A percentile compares a stretch with the other conserved stretches of the same genome.
Evolutionary conservation across 352 stramenopile species (phyloP).

Genomic region (Phytophthora tubulina): DNA sequence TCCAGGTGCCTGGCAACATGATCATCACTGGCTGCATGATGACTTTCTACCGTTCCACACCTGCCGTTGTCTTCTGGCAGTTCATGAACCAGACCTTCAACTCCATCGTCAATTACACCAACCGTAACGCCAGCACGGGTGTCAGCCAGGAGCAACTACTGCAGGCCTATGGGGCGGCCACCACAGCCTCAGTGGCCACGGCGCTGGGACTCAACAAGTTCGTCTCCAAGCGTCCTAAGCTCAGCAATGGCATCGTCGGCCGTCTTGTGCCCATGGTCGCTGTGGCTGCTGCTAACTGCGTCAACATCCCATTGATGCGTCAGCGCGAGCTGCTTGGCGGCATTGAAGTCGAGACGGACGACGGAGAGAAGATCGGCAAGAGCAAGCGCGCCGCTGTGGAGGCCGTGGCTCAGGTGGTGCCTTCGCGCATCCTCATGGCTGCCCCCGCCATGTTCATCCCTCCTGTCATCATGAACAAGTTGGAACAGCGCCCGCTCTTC

Average conservation of each 20-base stretch:
- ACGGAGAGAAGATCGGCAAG: conserved; percentile 72
- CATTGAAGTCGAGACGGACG: conserved; percentile 79
- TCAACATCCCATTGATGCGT: conserved; percentile 93
- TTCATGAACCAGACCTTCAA: conserved; percentile 95
- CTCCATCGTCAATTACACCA: conserved; percentile 94
- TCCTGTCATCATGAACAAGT: conserved; percentile 83
- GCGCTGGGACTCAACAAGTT: conserved; percentile 83
- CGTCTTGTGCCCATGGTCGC: conserved; percentile 86
- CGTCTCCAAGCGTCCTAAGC: conserved; percentile 62
- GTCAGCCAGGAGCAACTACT: conserved; percentile 82
- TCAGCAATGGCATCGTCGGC: conserved; percentile 71
- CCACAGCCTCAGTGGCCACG: conserved; percentile 82
- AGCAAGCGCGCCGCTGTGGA: conserved; percentile 78
- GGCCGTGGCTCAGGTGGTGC: conserved; percentile 85
- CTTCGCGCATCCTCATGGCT: conserved; percentile 89
- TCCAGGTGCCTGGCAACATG: conserved; percentile 92
- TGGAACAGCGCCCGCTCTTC: conserved; percentile 73
- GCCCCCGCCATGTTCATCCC: conserved; percentile 88
- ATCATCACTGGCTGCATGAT: conserved; percentile 90
- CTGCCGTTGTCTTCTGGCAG: conserved; percentile 89
- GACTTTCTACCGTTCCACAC: conserved; percentile 86
- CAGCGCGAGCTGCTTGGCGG: conserved; percentile 87
- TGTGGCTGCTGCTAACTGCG: conserved; percentile 87
- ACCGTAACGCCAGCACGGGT: conserved; percentile 91
- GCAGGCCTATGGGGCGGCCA: conserved; percentile 84